Conservation (phyloP, 2,329 filamentous ascomycete species). For the Penicillium sp. region DNA sequence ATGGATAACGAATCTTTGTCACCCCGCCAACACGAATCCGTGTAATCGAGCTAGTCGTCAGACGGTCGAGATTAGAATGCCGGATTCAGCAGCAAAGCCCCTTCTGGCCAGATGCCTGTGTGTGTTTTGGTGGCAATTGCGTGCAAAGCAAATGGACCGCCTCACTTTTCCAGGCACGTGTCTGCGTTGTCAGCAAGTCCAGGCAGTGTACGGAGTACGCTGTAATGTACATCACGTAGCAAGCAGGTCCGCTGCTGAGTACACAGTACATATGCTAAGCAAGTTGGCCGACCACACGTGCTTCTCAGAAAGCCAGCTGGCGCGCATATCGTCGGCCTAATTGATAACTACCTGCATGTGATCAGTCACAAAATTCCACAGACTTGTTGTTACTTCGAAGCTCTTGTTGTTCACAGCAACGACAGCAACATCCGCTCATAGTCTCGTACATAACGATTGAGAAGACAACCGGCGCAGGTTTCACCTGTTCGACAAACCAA, state of each 20-base stretch:
- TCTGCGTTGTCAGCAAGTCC: neutral
- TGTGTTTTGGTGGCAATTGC: neutral
- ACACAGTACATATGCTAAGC: neutral
- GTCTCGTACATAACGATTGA: neutral
- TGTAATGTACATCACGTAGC: neutral
- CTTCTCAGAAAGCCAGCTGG: neutral
- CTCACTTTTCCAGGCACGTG: constrained; percentile 6
- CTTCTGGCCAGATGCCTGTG: neutral
- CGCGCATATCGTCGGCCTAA: neutral
- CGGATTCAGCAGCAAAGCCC: neutral
- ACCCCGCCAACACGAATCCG: neutral
- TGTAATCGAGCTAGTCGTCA: neutral
- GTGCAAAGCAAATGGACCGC: neutral
- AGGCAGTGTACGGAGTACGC: neutral
- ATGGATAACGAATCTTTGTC: neutral
- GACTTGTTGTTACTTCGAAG: too few relatives aligned
- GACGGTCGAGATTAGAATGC: neutral
- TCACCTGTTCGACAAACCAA: neutral
- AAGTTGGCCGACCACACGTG: neutral
- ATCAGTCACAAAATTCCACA: neutral
- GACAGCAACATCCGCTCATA: neutral
- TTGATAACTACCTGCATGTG: neutral
- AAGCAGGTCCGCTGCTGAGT: neutral
- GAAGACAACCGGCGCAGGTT: neutral
- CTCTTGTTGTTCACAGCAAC: neutral